Conservation (phyloP, 2,329 filamentous ascomycete genomes). For the Helotiales sp. region DNA sequence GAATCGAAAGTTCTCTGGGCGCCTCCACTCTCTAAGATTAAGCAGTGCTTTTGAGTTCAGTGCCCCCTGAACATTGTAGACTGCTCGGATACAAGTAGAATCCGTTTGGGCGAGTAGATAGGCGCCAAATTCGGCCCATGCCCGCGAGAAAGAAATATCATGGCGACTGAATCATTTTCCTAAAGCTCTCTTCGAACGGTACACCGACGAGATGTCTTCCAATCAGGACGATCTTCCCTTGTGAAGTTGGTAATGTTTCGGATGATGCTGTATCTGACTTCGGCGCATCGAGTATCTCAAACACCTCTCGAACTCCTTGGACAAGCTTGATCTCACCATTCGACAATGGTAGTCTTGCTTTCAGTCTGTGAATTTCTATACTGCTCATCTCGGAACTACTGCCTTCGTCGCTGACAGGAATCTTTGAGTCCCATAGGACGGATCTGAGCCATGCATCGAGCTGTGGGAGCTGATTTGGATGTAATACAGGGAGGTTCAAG, state of each 20-base stretch:
- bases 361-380: slow-evolving; percentile 83
- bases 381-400: background rate
- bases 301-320: slow-evolving; percentile 90
- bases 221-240: slow-evolving; percentile 65
- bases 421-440: slow-evolving; percentile 76
- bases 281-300: slow-evolving; percentile 76
- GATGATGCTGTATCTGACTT: slow-evolving; percentile 23
- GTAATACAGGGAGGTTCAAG: slow-evolving; percentile 64
- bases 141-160: too few species aligned
- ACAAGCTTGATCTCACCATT: slow-evolving; percentile 72
- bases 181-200: slow-evolving; percentile 49
- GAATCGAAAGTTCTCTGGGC: too few species aligned
- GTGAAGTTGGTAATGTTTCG: slow-evolving; percentile 27
- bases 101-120: too few species aligned
- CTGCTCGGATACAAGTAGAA: background rate
- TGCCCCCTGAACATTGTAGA: too few species aligned
- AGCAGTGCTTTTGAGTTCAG: too few species aligned
- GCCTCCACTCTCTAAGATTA: too few species aligned
- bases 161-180: slow-evolving; percentile 12
- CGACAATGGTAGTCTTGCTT: slow-evolving; percentile 70
- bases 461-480: slow-evolving; percentile 53
- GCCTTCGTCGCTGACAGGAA: slow-evolving; percentile 44
- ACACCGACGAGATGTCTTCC: slow-evolving; percentile 54
- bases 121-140: too few species aligned
- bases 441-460: slow-evolving; percentile 83